These are phyloP conservation scores for Gigaspora rosea DNA, from an alignment of 192 early-diverging fungal species.

Conservation along the genomic window DNA sequence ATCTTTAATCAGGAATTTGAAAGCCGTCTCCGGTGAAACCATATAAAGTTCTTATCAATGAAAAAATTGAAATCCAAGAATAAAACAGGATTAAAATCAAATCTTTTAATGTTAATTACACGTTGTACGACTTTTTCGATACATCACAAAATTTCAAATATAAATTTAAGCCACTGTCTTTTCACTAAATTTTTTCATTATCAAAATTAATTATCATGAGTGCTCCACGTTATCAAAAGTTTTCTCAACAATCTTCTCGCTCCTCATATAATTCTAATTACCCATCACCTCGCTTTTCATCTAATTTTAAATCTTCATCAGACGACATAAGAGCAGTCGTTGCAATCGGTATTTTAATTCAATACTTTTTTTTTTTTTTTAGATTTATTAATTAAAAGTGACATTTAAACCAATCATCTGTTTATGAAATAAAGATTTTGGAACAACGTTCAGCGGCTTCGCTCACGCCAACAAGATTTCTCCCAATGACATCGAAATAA, in stretches of 20 bases:
- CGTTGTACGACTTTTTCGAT: no score
- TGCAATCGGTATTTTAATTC: not conserved
- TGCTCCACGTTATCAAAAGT: not conserved
- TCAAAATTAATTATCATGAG: no score
- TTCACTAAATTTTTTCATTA: no score
- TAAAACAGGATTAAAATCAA: no score
- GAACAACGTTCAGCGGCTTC: constrained; percentile 13
- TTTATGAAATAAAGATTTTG: not conserved
- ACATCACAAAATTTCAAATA: no score
- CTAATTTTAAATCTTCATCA: not conserved
- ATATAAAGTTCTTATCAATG: no score
- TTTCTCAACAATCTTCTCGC: not conserved
- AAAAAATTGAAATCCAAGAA: no score
- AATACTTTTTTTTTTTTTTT: not conserved
- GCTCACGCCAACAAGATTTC: constrained; percentile 12
- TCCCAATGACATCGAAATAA: not conserved
- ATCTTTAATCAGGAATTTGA: no score
- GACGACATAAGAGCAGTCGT: not conserved
- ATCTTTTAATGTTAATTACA: no score
- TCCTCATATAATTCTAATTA: not conserved
- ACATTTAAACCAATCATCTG: not conserved
- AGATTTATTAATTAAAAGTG: not conserved
- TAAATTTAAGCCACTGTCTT: no score
- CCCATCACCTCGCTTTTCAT: not conserved
- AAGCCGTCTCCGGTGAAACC: no score